phyloP scores from a whole-genome alignment of 2,329 filamentous ascomycete species.

The Elsinoe fawcettii region DNA sequence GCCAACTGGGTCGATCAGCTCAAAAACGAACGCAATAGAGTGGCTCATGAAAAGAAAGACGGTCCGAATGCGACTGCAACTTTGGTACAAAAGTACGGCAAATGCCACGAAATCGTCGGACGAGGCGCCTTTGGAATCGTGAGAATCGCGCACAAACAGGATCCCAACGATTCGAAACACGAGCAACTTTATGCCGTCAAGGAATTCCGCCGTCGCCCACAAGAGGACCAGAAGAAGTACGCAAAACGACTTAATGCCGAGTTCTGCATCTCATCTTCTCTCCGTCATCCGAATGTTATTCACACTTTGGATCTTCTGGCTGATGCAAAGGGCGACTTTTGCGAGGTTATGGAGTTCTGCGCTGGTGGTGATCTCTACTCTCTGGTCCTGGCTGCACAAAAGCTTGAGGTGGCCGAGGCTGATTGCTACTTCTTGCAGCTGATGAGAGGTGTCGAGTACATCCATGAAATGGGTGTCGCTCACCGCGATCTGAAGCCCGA shows the following conservation, averaged over 20 bases:
- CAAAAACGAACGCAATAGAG: slow-evolving; percentile 73
- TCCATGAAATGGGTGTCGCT: slow-evolving; percentile 98
- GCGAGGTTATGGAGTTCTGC: slow-evolving; percentile 99
- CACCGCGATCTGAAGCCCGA: slow-evolving; percentile 96
- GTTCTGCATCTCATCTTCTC: slow-evolving; percentile 95
- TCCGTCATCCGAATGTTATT: slow-evolving; percentile 95
- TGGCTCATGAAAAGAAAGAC: slow-evolving; percentile 66
- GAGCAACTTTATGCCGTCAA: slow-evolving; percentile 97
- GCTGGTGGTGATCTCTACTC: slow-evolving; percentile 94
- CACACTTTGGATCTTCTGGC: slow-evolving; percentile 92
- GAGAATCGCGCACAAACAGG: slow-evolving; percentile 90
- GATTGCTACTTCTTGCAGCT: slow-evolving; percentile 99
- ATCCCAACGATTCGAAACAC: slow-evolving; percentile 64
- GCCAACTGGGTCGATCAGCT: slow-evolving; percentile 94
- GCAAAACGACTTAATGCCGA: slow-evolving; percentile 95
- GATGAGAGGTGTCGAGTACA: slow-evolving; percentile 97
- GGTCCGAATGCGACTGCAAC: slow-evolving; percentile 68
- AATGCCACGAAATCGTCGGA: slow-evolving; percentile 94
- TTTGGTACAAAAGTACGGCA: slow-evolving; percentile 92
- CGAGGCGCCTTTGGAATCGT: slow-evolving; percentile 96
- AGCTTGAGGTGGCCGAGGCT: slow-evolving; percentile 84
- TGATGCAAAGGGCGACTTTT: slow-evolving; percentile 94
- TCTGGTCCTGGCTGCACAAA: slow-evolving; percentile 79
- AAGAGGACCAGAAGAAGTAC: slow-evolving; percentile 95
- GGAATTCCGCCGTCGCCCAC: slow-evolving; percentile 88